Evolutionary conservation across 768 basidiomycete genomes (phyloP), one percentile per base, ranked within the genome.

Genomic region (Serendipita vermifera): DNA sequence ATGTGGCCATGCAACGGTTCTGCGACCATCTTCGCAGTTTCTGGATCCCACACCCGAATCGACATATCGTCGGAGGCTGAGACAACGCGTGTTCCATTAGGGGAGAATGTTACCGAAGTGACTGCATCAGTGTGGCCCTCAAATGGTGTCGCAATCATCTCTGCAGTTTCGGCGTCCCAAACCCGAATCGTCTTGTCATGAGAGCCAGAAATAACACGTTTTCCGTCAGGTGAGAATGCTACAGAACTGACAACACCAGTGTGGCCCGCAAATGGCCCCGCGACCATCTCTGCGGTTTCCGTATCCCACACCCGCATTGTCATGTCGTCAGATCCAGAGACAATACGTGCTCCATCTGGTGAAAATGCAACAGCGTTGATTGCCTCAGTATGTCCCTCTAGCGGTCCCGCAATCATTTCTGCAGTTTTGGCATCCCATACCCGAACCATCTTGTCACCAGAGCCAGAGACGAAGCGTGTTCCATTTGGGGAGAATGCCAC

Each of bases 1-100:
- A 59, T 58, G 36, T 68, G 67, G 3, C 65, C 67, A 13, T 62
- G 62, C 1, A 68, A 29, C 54, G 68, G 68, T 14, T 62, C 62
- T 39, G 60, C 59, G 14, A 57, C 46, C 54, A 60, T 63, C 0
- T 66, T 33, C 3, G 62, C 59, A 27, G 64, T 63, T 48, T 63
- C 59, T 31, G 63, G 54, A 56, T 59, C 17, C 60, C 61, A 61
- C n/a, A 61, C 58, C 33, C 35, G 35, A 3, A 62, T 43, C 20
- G 31, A 39, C 1, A 33, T 36, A 32, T 59, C 41, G 22, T 55
- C 56, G 39, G 35, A 57, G 1, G 58, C 60, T 11, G 54, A 33
- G 6, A 58, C 46, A 29, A 58, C 32, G 0, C 43, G 7, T 11
- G 33, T 53, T 2, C 29, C 4, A 26, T 58, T 48, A 4, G 15